Conservation (phyloP, 2,329 filamentous ascomycete genomes). For the Fusarium vanettenii region DNA sequence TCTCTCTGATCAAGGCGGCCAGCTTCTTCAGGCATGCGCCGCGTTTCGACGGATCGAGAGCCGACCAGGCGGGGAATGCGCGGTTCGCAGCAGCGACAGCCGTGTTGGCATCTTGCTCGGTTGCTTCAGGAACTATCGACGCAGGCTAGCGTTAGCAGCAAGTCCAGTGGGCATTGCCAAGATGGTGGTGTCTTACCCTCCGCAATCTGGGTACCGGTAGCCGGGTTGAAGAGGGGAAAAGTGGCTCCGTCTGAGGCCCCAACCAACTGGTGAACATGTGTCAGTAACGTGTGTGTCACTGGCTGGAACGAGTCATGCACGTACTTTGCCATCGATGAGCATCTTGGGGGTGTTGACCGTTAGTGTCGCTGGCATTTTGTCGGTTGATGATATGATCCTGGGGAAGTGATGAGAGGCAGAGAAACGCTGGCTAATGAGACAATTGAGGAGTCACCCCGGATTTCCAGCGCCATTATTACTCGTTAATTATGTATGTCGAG, state of each 20-base stretch:
- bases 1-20: constrained; percentile 54
- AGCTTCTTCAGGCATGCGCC: constrained; percentile 58
- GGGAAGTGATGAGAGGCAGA: not conserved
- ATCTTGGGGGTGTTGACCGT: constrained; percentile 4
- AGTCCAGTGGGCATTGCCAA: not conserved
- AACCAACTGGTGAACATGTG: constrained; percentile 14
- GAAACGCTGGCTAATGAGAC: not conserved
- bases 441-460: not conserved
- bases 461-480: not conserved
- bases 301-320: not conserved
- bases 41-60: constrained; percentile 52
- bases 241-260: constrained; percentile 30
- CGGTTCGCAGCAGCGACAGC: constrained; percentile 61
- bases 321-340: constrained; percentile 33
- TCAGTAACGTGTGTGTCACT: not conserved
- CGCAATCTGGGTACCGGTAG: constrained; percentile 27
- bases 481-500: not conserved
- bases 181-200: constrained; percentile 2
- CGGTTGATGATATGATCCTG: not conserved
- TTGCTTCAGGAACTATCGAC: constrained; percentile 52
- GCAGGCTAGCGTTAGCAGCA: not conserved
- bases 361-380: not conserved
- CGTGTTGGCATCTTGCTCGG: constrained; percentile 58
- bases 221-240: constrained; percentile 34
- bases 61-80: constrained; percentile 60